Conservation (phyloP, 2,329 filamentous ascomycete species). For the Mollisiaceae sp. region DNA sequence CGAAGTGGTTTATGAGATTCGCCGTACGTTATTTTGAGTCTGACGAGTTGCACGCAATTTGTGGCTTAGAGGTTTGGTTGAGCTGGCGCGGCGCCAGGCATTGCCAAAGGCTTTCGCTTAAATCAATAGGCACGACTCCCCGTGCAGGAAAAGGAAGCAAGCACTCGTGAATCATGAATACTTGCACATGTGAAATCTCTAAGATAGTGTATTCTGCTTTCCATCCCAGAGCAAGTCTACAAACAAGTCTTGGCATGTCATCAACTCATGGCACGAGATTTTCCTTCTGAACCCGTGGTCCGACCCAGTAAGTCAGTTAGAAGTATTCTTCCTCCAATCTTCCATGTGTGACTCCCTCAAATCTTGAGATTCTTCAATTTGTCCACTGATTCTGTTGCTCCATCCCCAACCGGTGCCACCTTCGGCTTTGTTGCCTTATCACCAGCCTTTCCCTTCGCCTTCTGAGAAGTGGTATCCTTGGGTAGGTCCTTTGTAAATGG, state of each 20-base stretch:
- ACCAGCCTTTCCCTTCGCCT: constrained; percentile 48
- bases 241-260: background rate
- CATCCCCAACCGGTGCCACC: constrained; percentile 33
- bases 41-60: constrained; percentile 5
- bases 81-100: constrained; percentile 11
- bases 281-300: background rate
- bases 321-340: background rate
- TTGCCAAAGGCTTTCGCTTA: background rate
- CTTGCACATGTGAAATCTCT: no score
- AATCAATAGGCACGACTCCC: background rate
- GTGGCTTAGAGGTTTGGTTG: constrained; percentile 16
- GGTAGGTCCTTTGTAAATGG: constrained; percentile 86
- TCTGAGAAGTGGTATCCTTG: constrained; percentile 71
- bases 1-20: background rate
- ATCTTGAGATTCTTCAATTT: constrained; percentile 44
- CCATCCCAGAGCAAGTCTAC: background rate
- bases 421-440: constrained; percentile 40
- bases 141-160: background rate
- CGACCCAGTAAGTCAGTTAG: background rate
- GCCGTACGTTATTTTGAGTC: background rate
- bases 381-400: constrained; percentile 42
- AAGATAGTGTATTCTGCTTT: background rate
- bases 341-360: constrained; percentile 15
- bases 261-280: background rate
- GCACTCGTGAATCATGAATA: background rate